Base-by-base conservation (phyloP, 2,329 filamentous ascomycete genomes). In the Coniochaeta sp. region DNA sequence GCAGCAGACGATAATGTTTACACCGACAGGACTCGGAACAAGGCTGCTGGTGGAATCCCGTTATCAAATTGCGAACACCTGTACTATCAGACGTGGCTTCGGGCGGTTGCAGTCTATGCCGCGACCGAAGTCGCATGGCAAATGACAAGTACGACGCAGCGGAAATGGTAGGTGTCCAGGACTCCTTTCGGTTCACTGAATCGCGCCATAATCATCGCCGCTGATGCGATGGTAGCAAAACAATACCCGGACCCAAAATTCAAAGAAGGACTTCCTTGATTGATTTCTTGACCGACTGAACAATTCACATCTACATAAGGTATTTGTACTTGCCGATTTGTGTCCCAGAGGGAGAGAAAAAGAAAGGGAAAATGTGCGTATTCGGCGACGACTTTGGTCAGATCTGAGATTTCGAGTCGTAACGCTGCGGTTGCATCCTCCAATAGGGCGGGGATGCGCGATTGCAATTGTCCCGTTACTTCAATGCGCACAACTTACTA, bases 191-290 rank as follows among this genome's bases (percentile, higher is more conserved):
- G n/a, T n/a, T n/a, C n/a, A 58, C 62, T 47, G 61, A 59, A 69
- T 69, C 62, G 67, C 67, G 67, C 67, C 62, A 69, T 69, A 63
- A 62, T 59, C 62, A 63, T 61, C 61, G 60, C 56, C 57, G 63
- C 64, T 69, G 67, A 65, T 69, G 67, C 63, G 63, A 69, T 67
- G 47, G 17, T 24, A 26, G 54, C 40, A 47, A 55, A 36, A 62
- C 24, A 57, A 28, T 50, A 16, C 56, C 9, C 34, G 19, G 54
- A n/a, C 47, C 47, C 17, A 52, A 22, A 52, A 52, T 31, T 17
- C 17, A 17, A 31, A 52, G 14, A 52, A 52, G 24, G 5, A 52
- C 3, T 9, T 3, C 8, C 7, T 14, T 6, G 8, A 36, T 17
- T 31, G 7, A 24, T 22, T 52, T 31, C 47, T 17, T 52, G 47